Percentiles rank a stretch among this genome's conserved stretches.
Conservation (phyloP, 2,329 filamentous ascomycete genomes). For the Pyrenochaeta sp. region DNA sequence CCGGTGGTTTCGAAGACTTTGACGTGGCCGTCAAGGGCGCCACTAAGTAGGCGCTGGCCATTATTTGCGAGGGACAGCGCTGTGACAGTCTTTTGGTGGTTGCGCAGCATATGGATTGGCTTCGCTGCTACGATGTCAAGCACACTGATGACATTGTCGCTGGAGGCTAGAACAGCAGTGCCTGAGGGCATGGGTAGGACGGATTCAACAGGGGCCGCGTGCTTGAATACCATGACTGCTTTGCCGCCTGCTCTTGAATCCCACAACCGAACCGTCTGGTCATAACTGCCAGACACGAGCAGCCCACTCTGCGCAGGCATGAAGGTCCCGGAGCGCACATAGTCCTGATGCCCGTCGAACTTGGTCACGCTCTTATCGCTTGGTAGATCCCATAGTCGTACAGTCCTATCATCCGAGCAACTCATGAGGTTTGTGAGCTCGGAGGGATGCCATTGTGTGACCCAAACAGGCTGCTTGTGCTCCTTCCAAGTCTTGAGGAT, state of each 20-base stretch:
- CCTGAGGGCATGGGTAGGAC: constrained; percentile 88
- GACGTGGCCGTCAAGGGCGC: constrained; percentile 92
- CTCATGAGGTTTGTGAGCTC: constrained; percentile 88
- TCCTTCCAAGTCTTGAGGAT: constrained; percentile 95
- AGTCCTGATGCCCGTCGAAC: constrained; percentile 89
- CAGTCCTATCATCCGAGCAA: constrained; percentile 90
- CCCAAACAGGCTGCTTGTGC: constrained; percentile 94
- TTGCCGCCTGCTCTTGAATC: constrained; percentile 76
- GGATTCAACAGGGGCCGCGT: constrained; percentile 85
- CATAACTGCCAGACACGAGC: constrained; percentile 90
- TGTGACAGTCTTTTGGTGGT: constrained; percentile 98
- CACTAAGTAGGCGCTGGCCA: constrained; percentile 82
- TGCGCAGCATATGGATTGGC: constrained; percentile 84
- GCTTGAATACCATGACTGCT: constrained; percentile 90
- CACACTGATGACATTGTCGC: constrained; percentile 87
- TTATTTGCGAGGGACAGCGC: constrained; percentile 82
- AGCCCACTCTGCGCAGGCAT: constrained; percentile 77
- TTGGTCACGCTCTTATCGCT: constrained; percentile 77
- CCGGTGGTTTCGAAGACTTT: constrained; percentile 94
- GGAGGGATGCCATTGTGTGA: constrained; percentile 88
- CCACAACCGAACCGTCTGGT: constrained; percentile 92
- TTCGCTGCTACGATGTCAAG: constrained; percentile 92
- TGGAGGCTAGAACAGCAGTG: constrained; percentile 83
- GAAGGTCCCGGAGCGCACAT: constrained; percentile 87
- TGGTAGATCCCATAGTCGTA: constrained; percentile 92